Evolutionary conservation across 345 rosid species (phyloP), one percentile per base, ranked within the genome.

Genomic region (Melastoma malabathricum): DNA sequence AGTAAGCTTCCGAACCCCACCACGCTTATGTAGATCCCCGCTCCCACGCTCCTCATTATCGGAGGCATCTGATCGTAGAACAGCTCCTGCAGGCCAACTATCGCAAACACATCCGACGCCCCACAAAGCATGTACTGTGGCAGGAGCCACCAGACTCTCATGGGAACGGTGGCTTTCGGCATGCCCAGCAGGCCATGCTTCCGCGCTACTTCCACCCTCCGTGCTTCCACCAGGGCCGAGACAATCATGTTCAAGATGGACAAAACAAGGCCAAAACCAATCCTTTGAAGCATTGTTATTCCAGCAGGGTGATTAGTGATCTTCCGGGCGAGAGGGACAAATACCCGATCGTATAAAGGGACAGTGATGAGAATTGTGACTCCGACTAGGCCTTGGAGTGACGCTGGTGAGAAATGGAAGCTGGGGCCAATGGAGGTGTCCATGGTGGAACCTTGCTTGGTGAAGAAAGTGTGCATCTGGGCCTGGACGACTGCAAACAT

Each of bases 61-160:
- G 73, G 89, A 0, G 98, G 98, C 84, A 90, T 70, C 60, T 90
- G 89, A 61, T 78, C 89, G 55, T 90, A 90, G 74, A 86, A 90
- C 69, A 90, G 34, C 68, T 86, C 88, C 65, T 83, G 92, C 58
- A 90, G 58, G 17, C 98, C 96, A n/a, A 90, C 74, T 6, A 90
- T 58, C 3, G 82, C 55, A 65, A 90, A 83, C 5, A 69, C 82
- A 29, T 90, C 98, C 1, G 75, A 75, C 1, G 80, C 9, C 20
- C 82, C 94, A 0, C 69, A 60, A 5, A 86, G 64, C 27, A 80
- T 57, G 58, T 86, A 86, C 27, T 86, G 98, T 0, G 98, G 98
- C n/a, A 86, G 74, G 38, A 90, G 57, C 94, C 94, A 84, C 78
- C 84, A 78, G 7, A 89, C 58, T 10, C 76, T 73, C 81, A 86